Evolutionary conservation across 108 stramenopile species (phyloP), one percentile per base, ranked within the genome.

Genomic region (Skeletonema potamos): DNA sequence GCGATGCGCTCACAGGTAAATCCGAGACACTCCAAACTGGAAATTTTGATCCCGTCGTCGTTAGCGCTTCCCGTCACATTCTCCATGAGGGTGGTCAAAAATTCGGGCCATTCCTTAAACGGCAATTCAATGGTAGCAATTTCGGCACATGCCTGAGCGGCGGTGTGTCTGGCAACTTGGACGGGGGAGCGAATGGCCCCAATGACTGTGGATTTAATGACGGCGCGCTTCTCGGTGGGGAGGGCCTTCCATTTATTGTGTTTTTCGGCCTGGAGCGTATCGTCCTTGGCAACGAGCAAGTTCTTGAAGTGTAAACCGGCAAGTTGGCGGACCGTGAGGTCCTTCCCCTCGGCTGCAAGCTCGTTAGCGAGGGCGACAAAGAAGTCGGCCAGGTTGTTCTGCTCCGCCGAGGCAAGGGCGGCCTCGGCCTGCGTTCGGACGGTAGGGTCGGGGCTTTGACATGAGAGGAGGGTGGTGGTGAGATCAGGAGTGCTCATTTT

Each of bases 11-110:
- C 97, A 68, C 94, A 97, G 55, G 94, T 91, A 82, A 94, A 99
- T 17, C 98, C 98, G 26, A 99, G 84, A 79, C 97, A 94, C 75
- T 97, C 94, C 68, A 99, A 72, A 17, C 95, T 85, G 27, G 96
- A 81, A 17, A 96, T 83, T 69, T 96, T 96, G 65, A 89, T 80
- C 11, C 79, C 69, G 36, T 94, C 92, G 20, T 84, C 69, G 9
- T 67, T 61, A 2, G 82, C 62, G 6, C 64, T 60, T 2, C 76
- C 55, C 7, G 87, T 81, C 29, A 95, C 82, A 56, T 96, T 93
- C 60, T 92, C 85, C 85, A 95, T 71, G 43, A 97, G 60, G 11
- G 86, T 73, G 11, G 87, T 73, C 9, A 97, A 69, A 58, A 96
- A 87, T 20, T 87, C 84, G 0, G 93, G 94, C 96, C 96, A 97